phyloP scores from a whole-genome alignment of 306 rosid genomes.

The Prosopis cineraria region DNA sequence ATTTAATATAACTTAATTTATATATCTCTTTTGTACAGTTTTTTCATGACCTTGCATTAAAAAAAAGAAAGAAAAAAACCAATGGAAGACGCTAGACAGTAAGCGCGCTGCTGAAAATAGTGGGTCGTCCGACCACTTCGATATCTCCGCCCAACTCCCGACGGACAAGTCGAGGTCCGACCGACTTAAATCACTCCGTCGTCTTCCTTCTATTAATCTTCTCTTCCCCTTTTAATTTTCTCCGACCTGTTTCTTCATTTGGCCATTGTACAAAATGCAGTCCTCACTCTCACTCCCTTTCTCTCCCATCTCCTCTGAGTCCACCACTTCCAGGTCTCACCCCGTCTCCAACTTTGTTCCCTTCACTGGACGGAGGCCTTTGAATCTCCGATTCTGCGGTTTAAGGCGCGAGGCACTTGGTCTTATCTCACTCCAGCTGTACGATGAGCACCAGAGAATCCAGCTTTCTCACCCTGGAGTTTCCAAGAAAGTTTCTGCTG shows the following conservation, averaged over 20 bases:
- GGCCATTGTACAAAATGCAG: conserved; percentile 59
- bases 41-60: too few species aligned
- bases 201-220: not conserved
- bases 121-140: conserved; percentile 50
- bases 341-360: conserved; percentile 23
- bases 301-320: conserved; percentile 50
- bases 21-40: too few species aligned
- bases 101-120: too few species aligned
- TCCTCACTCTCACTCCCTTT: conserved; percentile 67
- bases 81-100: too few species aligned
- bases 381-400: conserved; percentile 84
- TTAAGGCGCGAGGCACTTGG: conserved; percentile 67
- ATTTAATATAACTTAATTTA: too few species aligned
- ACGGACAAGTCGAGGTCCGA: conserved; percentile 63
- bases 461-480: conserved; percentile 33
- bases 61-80: too few species aligned
- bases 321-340: conserved; percentile 53
- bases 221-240: not conserved
- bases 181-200: not conserved
- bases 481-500: conserved; percentile 43
- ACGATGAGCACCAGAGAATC: conserved; percentile 10
- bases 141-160: conserved; percentile 57
- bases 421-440: conserved; percentile 43
- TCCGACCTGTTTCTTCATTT: conserved; percentile 28
- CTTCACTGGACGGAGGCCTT: conserved; percentile 35